Evolutionary conservation across 768 basidiomycete genomes (phyloP).

Genomic region (Boletales sp.): DNA sequence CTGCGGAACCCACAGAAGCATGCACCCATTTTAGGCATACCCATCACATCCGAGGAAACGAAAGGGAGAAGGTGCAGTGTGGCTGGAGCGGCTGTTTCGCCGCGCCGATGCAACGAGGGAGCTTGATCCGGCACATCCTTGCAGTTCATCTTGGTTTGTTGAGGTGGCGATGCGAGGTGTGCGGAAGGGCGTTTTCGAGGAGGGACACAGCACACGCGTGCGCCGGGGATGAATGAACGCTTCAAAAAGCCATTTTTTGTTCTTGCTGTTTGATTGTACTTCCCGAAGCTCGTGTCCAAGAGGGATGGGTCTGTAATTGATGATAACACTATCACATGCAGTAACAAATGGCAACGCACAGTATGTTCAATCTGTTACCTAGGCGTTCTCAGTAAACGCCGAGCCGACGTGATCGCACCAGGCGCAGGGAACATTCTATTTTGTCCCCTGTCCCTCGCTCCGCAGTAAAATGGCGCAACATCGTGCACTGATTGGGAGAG

Average conservation of each 20-base stretch:
- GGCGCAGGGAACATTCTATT: too few relatives aligned
- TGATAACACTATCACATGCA: too few relatives aligned
- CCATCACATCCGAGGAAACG: conserved; percentile 16
- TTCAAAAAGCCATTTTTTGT: not conserved
- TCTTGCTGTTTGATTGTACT: not conserved
- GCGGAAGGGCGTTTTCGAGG: conserved; percentile 14
- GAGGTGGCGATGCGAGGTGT: conserved; percentile 11
- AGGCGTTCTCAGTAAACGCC: too few relatives aligned
- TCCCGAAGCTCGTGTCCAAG: not conserved
- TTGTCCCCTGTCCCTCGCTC: too few relatives aligned
- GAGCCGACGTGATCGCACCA: too few relatives aligned
- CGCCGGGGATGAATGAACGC: not conserved
- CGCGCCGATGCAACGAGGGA: conserved; percentile 18
- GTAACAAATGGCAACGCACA: too few relatives aligned
- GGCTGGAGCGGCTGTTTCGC: conserved; percentile 11
- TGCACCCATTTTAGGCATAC: conserved; percentile 9
- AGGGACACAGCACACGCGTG: conserved; percentile 14
- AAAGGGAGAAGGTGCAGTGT: conserved; percentile 10
- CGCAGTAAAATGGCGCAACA: too few relatives aligned
- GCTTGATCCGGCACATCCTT: conserved; percentile 16
- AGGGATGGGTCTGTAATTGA: too few relatives aligned
- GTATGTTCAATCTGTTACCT: too few relatives aligned
- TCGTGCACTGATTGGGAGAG: too few relatives aligned
- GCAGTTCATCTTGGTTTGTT: conserved; percentile 14
- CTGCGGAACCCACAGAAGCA: not conserved